Base-by-base conservation (phyloP, 2,329 filamentous ascomycete genomes). In the Stachybotrys chlorohalonatus region DNA sequence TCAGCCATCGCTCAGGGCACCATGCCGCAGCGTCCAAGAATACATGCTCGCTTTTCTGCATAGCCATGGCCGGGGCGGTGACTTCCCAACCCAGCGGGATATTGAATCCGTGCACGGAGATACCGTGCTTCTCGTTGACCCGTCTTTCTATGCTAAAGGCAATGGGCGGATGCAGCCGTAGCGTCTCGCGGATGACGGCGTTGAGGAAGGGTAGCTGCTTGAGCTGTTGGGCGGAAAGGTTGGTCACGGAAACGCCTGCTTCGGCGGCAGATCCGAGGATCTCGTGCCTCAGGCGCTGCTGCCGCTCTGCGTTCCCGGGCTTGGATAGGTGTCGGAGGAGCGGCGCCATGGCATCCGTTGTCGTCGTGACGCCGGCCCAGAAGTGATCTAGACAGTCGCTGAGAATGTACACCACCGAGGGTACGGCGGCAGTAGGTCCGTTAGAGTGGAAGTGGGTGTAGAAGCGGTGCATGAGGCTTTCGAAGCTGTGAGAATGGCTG, bases 301-400 rank as follows among this genome's bases (percentile, higher is more conserved):
- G 31, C 8, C 49, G 31, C 17, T 51, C 15, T n/a, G 7, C 11
- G 15, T 51, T 36, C 16, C 16, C 31, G 5, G 31, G 49, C 15
- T n/a, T 31, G 13, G 49, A 51, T 36, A 51, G 31, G 49, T 49
- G 47, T 3, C 49, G 30, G 11, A 51, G 30, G 13, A 51, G 49
- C 39, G 49, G 49, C 15, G 49, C n/a, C 24, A 51, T n/a, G 5
- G 30, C 24, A 15, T 51, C 31, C 7, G 30, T 30, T 3, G 56
- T 54, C 7, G 54, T 57, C 6, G 46, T 55, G 32, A 57, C 42
- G 11, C 52, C 56, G 7, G 56, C 54, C 54, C 56, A 58, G 36
- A 58, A 53, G 17, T 58, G 52, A 39, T 55, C 54, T 2, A 58
- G 17, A 36, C 52, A 56, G 39, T 58, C 56, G 32, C 56, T 58